Conservation (phyloP, 352 stramenopile genomes). For the Pythium volutum region DNA sequence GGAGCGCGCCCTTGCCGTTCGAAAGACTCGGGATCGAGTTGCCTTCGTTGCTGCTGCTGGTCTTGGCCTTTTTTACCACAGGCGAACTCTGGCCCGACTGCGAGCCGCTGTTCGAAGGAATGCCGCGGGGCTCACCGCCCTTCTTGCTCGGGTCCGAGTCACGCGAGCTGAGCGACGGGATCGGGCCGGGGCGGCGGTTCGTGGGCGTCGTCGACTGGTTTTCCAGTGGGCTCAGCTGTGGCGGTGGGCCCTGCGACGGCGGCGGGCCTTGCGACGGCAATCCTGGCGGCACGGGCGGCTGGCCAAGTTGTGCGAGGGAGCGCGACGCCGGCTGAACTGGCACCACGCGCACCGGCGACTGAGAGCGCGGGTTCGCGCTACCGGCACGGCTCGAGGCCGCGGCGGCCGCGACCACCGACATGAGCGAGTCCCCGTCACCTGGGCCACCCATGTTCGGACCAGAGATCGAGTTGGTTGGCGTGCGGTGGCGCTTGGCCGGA, state of each 20-base stretch:
- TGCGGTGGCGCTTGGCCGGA: slow-evolving; percentile 51
- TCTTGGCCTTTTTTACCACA: slow-evolving; percentile 78
- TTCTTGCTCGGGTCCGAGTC: slow-evolving; percentile 61
- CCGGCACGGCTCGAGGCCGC: slow-evolving; percentile 46
- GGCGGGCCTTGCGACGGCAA: slow-evolving; percentile 10
- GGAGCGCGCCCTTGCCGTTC: slow-evolving; percentile 61
- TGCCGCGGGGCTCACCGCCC: slow-evolving; percentile 25
- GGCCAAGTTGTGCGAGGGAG: slow-evolving; percentile 61
- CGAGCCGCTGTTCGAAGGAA: slow-evolving; percentile 26
- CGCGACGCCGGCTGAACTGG: slow-evolving; percentile 68
- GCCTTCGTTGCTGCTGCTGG: slow-evolving; percentile 33
- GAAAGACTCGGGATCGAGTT: slow-evolving; percentile 61
- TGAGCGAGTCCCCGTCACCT: slow-evolving; percentile 47
- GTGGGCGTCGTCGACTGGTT: slow-evolving; percentile 52
- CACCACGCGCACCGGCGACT: slow-evolving; percentile 63
- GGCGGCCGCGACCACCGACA: slow-evolving; percentile 59
- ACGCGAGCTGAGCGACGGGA: slow-evolving; percentile 60
- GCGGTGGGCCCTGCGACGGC: slow-evolving; percentile 33
- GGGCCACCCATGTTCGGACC: slow-evolving; percentile 32
- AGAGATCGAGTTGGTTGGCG: slow-evolving; percentile 33
- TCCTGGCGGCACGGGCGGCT: slow-evolving; percentile 40
- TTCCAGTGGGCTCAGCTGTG: slow-evolving; percentile 63
- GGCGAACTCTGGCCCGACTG: slow-evolving; percentile 50
- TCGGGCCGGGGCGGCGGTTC: slow-evolving; percentile 42
- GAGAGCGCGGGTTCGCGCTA: slow-evolving; percentile 29